Evolutionary conservation across 371 early-diverging fungal genomes (phyloP), one percentile per base, ranked within the genome.

Genomic region (Blakeslea trispora): DNA sequence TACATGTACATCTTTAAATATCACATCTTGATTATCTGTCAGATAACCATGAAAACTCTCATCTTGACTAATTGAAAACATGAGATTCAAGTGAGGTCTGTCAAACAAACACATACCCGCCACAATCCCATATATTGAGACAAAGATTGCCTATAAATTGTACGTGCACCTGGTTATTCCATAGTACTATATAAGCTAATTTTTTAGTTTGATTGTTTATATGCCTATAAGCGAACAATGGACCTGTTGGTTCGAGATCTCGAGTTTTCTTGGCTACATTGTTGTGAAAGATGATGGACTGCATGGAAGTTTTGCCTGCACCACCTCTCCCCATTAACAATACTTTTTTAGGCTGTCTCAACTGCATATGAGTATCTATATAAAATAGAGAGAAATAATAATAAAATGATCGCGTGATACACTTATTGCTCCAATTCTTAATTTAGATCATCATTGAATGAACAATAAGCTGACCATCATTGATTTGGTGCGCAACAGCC

Each of bases 291-390:
- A 98, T 96, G 67, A 98, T 94, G 50, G 94, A 93, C 49, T 95
- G 84, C 97, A 98, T 98, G 35, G 95, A 95, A 31, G 98, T 96
- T 82, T 96, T 98, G 43, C 98, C 98, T 9, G 92, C 86, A 15
- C 96, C 96, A 63, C 88, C 84, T 71, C 92, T 91, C 35, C 96
- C 97, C 97, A 98, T 96, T 67, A 98, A 4, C 37, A 37, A 14
- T 10, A 95, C 91, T 89, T 92, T 17, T 40, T 24, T 9, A 39
- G 24, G 2, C 1, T 23, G 24, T n/a, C n/a, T n/a, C n/a, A n/a
- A n/a, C n/a, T n/a, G n/a, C n/a, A n/a, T n/a, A n/a, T n/a, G n/a
- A n/a, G n/a, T n/a, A n/a, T n/a, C n/a, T n/a, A n/a, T n/a, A n/a
- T n/a, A n/a, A n/a, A n/a, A n/a, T n/a, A n/a, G n/a, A n/a, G n/a